Conservation (phyloP, 768 basidiomycete species). For the Trametes cinnabarina region DNA sequence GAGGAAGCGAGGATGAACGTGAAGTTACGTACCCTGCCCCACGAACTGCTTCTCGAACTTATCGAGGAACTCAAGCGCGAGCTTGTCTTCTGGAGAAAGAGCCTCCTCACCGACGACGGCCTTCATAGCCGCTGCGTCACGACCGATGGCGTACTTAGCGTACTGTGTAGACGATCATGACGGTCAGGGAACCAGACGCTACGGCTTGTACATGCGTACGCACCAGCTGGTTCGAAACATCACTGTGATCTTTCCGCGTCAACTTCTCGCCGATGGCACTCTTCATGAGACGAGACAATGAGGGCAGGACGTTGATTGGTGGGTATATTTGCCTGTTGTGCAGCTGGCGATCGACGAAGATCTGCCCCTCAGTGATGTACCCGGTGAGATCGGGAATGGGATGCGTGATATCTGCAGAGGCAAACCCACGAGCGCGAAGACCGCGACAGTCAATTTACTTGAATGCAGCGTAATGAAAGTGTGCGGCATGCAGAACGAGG, state of each 20-base stretch:
- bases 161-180: conserved; percentile 50
- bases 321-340: conserved; percentile 98
- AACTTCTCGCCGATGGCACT: conserved; percentile 97
- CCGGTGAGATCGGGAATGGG: conserved; percentile 99
- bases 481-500: not conserved
- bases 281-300: conserved; percentile 99
- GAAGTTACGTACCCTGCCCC: conserved; percentile 70
- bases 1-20: not conserved
- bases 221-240: conserved; percentile 98
- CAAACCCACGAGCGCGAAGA: not conserved
- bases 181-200: conserved; percentile 1
- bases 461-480: not conserved
- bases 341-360: conserved; percentile 96
- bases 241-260: conserved; percentile 97
- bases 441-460: not conserved
- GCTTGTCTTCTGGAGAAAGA: conserved; percentile 89
- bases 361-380: conserved; percentile 99
- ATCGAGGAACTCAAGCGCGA: conserved; percentile 95
- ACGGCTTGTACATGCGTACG: conserved; percentile 30
- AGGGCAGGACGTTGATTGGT: conserved; percentile 98
- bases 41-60: conserved; percentile 98
- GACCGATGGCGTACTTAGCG: conserved; percentile 96
- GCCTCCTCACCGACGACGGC: conserved; percentile 99
- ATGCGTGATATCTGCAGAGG: conserved; percentile 90
- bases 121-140: conserved; percentile 98